Evolutionary conservation across 2,329 filamentous ascomycete genomes (phyloP), one percentile per base, ranked within the genome.

Genomic region (Xylaria digitata): DNA sequence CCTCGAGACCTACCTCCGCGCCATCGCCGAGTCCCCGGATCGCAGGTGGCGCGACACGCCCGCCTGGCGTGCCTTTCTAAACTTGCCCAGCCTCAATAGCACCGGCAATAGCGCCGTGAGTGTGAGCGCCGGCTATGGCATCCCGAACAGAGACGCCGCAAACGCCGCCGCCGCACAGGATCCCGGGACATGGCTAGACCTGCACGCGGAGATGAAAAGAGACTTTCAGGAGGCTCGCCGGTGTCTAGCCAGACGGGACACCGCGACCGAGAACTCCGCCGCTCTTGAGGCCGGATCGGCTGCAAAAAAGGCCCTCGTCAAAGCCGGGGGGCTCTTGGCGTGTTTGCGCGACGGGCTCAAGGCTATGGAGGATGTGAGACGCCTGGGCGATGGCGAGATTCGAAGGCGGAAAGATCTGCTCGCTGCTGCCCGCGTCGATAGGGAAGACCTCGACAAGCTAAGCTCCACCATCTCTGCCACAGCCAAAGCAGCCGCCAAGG

Each of bases 341-440:
- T 86, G 85, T 57, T 82, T 95, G 37, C 87, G 90, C 5, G 87
- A 92, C 42, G 92, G 91, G 0, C 77, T 95, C 66, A 82, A 82
- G 66, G 79, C 80, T 34, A 85, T 90, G 76, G 82, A 85, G 70
- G 86, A 89, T 40, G 76, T 77, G 1, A 83, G 81, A 56, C 74
- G 86, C 68, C 75, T 95, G 0, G 92, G 92, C 3, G 90, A 92
- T 2, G 92, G 92, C 17, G 92, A 96, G 81, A 80, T 94, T 40
- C 83, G 92, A 50, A 82, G 93, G 6, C 82, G 93, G 56, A 84
- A 87, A 63, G 92, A 96, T 77, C 80, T 95, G 69, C 79, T 96
- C 3, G 86, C 86, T 0, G 85, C 89, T 13, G 90, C 90, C 6
- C 84, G 87, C 72, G 90, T 92, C 73, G 92, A 96, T 78, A 86